Evolutionary conservation across 2,329 filamentous ascomycete species (phyloP), one percentile per base, ranked within the genome.

Genomic region (Penicillium verrucosum): DNA sequence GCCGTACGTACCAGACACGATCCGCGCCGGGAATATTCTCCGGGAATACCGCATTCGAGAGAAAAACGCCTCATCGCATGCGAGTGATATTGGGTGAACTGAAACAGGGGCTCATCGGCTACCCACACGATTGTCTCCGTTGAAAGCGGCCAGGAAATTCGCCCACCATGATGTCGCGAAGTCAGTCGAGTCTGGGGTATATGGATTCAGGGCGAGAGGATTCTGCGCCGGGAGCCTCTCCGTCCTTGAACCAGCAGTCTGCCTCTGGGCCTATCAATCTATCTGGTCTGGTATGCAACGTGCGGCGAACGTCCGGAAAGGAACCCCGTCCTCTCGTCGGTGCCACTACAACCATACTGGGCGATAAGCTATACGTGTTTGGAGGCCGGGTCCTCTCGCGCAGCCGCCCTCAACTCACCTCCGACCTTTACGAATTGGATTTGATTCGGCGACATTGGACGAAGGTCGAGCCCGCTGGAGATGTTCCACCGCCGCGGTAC

Each of bases 281-380:
- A 29, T 88, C 86, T 5, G 85, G 85, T 5, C 73, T 89, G 56
- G 85, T 88, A 8, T 89, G 86, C 70, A 88, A 87, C 71, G 84
- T 88, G 25, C 83, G 87, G 65, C 79, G 92, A 61, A 97, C 94
- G 1, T 97, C 93, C 0, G 94, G 94, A 36, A 86, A 87, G 60
- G 92, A 97, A 70, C 94, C 94, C 3, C 91, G 90, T 68, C 89
- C 94, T 3, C 80, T 97, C 2, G 94, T 99, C 0, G 94, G 94
- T 32, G 93, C 94, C 5, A 97, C 94, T 0, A 97, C 94, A 0
- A 97, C 94, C 0, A 90, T 97, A 46, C 75, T 99, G 1, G 94
- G 93, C 29, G 94, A 99, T 74, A 97, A 95, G 73, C 81, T 99
- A 23, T 99, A 96, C 72, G 92, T 97, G 4, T 99, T 97, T 78